Base-by-base conservation (phyloP, 2,329 filamentous ascomycete species). In the Paecilomyces niveus region DNA sequence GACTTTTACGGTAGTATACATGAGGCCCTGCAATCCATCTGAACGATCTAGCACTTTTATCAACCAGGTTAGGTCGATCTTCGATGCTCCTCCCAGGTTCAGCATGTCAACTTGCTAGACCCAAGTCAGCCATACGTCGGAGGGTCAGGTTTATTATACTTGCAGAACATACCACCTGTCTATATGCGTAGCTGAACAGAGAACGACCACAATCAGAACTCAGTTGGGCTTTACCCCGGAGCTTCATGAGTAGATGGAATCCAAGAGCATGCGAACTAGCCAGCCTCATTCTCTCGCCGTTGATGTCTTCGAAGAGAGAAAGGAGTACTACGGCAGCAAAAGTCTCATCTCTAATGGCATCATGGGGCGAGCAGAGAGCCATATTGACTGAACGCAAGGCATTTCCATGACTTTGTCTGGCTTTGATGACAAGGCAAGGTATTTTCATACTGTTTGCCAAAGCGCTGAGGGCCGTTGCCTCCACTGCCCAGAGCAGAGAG, bases 301-400 rank as follows among this genome's bases (percentile, higher is more conserved):
- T 67, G 21, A 74, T 73, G 60, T 74, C 73, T 55, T 77, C 74
- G 59, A 72, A 77, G 3, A 75, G 53, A 8, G 71, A 70, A 1
- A 76, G 59, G 18, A 76, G 56, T 7, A 74, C 66, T 39, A 76
- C 67, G 1, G 73, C 66, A 15, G 74, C 70, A 61, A 76, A 68
- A 1, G 73, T 74, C 54, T 74, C 69, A 57, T 76, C 74, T 54
- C 68, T 68, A 1, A 70, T 61, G 5, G 70, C 71, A 56, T 70
- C 64, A 2, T 56, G 58, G 9, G 67, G 68, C n/a, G 67, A 68
- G 5, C 58, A 53, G 45, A 76, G 57, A 1, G 70, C 71, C 35
- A 66, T 55, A 26, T 65, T 67, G 21, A 75, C 61, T 6, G 63
- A 64, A 9, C 65, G 67, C 29, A 74, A 56, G 3, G 72, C 72